A percentile compares a stretch with the other conserved stretches of the same genome.
These are phyloP conservation scores for Lasiosphaeris hirsuta DNA, from an alignment of 495 filamentous ascomycete genomes.

Conservation along the genomic window DNA sequence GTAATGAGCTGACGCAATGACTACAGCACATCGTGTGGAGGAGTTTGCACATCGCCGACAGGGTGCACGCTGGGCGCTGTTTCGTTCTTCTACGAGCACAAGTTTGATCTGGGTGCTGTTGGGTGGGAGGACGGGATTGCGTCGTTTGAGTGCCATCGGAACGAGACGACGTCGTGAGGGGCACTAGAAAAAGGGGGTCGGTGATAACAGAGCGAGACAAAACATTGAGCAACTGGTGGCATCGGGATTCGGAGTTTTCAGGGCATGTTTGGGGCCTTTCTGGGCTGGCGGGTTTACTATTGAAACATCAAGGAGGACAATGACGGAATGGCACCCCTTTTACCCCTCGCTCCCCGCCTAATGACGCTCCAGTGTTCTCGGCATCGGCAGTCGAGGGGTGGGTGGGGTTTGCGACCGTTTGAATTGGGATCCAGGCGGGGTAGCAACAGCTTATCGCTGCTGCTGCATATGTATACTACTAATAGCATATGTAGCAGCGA, in stretches of 20 bases:
- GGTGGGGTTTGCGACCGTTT: neutral
- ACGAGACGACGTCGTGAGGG: slow-evolving; percentile 4
- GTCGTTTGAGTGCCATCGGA: slow-evolving; percentile 39
- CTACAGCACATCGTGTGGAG: slow-evolving; percentile 23
- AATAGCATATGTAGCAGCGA: too few relatives aligned
- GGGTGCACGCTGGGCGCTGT: slow-evolving; percentile 44
- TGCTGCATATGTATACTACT: too few relatives aligned
- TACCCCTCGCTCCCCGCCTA: slow-evolving; percentile 12
- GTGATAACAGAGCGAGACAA: neutral
- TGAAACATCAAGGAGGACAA: neutral
- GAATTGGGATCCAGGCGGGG: slow-evolving; percentile 3
- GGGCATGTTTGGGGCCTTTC: neutral
- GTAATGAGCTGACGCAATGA: neutral
- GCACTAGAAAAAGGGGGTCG: neutral
- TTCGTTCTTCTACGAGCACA: slow-evolving; percentile 31
- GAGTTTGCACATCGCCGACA: slow-evolving; percentile 41
- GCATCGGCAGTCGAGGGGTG: slow-evolving; percentile 4
- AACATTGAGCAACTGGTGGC: slow-evolving; percentile 3
- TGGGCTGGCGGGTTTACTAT: neutral
- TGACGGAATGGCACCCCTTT: neutral
- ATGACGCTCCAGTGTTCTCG: neutral
- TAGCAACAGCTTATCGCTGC: neutral
- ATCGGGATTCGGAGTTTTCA: slow-evolving; percentile 15
- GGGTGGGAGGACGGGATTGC: slow-evolving; percentile 34
- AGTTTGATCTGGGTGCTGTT: slow-evolving; percentile 35